phyloP scores from a whole-genome alignment of 805 yeast genomes.

The Wickerhamomyces chambardii region DNA sequence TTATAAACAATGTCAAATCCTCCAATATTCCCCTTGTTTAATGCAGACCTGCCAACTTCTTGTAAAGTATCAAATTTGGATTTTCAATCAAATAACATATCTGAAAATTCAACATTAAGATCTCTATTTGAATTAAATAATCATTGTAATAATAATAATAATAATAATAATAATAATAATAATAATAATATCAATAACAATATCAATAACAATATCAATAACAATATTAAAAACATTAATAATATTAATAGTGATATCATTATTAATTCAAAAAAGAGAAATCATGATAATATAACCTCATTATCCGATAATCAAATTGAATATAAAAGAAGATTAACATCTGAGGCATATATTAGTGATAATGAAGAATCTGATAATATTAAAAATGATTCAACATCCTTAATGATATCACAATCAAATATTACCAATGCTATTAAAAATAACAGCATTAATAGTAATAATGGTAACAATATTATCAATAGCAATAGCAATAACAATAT shows the following conservation, averaged over 20 bases:
- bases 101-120: neutral
- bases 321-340: neutral
- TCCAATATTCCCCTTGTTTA: conserved; percentile 12
- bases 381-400: neutral
- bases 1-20: conserved; percentile 12
- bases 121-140: neutral
- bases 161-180: too few species aligned
- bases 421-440: too few species aligned
- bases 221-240: too few species aligned
- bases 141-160: too few species aligned
- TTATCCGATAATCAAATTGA: neutral
- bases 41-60: conserved; percentile 11
- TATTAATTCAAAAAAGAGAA: neutral
- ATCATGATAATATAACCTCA: neutral
- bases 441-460: neutral
- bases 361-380: neutral
- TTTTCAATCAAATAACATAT: neutral
- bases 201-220: too few species aligned
- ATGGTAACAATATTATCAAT: neutral
- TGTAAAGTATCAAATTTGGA: conserved; percentile 11
- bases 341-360: neutral
- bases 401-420: too few species aligned
- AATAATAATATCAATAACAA: too few species aligned
- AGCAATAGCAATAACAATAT: neutral
- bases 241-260: too few species aligned